phyloP scores from a whole-genome alignment of 1,284 basidiomycete species.

The Ustilago cynodontis region DNA sequence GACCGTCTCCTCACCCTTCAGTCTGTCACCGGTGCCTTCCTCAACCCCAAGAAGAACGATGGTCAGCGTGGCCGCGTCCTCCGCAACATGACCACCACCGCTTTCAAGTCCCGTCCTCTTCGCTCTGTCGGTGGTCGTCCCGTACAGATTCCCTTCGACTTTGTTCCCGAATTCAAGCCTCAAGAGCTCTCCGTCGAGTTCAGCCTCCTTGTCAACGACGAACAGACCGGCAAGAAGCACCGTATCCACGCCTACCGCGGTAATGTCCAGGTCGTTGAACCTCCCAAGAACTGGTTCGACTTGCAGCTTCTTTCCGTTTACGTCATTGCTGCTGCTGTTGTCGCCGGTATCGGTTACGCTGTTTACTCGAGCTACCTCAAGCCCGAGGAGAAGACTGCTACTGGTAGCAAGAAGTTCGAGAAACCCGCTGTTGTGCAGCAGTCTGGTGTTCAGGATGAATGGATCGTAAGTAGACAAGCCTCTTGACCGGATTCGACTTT shows the following conservation, averaged over 20 bases:
- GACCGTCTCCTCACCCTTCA: conserved; percentile 63
- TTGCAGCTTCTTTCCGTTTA: conserved; percentile 65
- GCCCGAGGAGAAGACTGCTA: conserved; percentile 25
- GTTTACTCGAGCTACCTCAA: conserved; percentile 50
- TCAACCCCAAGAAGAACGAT: conserved; percentile 63
- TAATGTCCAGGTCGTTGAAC: conserved; percentile 65
- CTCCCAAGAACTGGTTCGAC: conserved; percentile 65
- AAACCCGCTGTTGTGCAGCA: conserved; percentile 34
- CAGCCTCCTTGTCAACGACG: conserved; percentile 59
- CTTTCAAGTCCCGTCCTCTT: conserved; percentile 61
- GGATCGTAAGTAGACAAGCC: conserved; percentile 43
- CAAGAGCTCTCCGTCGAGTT: conserved; percentile 65
- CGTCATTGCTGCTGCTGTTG: conserved; percentile 38
- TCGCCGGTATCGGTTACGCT: conserved; percentile 48
- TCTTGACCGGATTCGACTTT: too few species aligned
- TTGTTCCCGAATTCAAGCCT: conserved; percentile 68
- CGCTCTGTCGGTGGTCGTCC: conserved; percentile 53
- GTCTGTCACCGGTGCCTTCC: conserved; percentile 66
- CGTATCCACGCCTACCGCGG: conserved; percentile 63
- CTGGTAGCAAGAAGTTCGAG: conserved; percentile 51
- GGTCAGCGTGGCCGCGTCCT: conserved; percentile 63
- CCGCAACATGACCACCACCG: conserved; percentile 68
- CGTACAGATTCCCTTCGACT: conserved; percentile 65
- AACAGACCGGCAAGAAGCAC: conserved; percentile 64
- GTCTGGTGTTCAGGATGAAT: conserved; percentile 44